Percentiles rank a stretch among this genome's conserved stretches.
Evolutionary conservation across 2,329 filamentous ascomycete genomes (phyloP).

Genomic region (Talaromyces pinophilus): DNA sequence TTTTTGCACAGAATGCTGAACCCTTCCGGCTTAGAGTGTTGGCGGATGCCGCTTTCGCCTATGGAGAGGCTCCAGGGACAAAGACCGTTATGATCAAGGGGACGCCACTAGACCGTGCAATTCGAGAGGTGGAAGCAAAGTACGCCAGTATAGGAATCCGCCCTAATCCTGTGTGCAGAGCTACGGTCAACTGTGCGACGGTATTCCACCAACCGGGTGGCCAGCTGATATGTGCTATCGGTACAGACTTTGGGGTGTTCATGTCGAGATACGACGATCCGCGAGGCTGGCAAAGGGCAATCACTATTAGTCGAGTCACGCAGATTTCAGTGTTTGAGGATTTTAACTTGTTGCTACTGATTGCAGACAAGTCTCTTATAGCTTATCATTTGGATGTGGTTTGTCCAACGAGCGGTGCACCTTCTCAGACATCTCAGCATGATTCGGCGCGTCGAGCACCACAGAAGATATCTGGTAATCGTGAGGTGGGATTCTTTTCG

Average conservation of each 20-base stretch:
- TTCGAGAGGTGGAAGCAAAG: constrained; percentile 79
- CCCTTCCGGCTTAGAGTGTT: constrained; percentile 90
- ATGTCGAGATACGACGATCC: constrained; percentile 87
- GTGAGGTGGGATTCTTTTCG: constrained; percentile 95
- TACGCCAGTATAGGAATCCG: constrained; percentile 65
- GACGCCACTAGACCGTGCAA: constrained; percentile 87
- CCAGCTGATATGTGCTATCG: constrained; percentile 86
- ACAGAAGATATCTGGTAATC: constrained; percentile 79
- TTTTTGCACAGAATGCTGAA: constrained; percentile 91
- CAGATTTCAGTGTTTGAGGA: constrained; percentile 95
- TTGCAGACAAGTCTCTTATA: constrained; percentile 86
- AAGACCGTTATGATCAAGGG: constrained; percentile 79
- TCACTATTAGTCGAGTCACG: constrained; percentile 74
- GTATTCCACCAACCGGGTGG: constrained; percentile 80
- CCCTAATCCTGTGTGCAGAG: constrained; percentile 76
- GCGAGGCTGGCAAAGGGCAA: constrained; percentile 82
- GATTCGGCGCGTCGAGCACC: constrained; percentile 83
- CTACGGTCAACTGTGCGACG: constrained; percentile 88
- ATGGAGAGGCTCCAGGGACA: constrained; percentile 54
- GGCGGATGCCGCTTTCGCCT: constrained; percentile 79
- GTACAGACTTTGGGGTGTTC: constrained; percentile 92
- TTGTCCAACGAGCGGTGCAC: constrained; percentile 54
- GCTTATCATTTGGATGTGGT: constrained; percentile 92
- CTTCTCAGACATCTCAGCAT: constrained; percentile 54
- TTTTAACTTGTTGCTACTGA: constrained; percentile 87